phyloP scores from a whole-genome alignment of 805 yeast genomes.

The Pichia rugopelliculosa region DNA sequence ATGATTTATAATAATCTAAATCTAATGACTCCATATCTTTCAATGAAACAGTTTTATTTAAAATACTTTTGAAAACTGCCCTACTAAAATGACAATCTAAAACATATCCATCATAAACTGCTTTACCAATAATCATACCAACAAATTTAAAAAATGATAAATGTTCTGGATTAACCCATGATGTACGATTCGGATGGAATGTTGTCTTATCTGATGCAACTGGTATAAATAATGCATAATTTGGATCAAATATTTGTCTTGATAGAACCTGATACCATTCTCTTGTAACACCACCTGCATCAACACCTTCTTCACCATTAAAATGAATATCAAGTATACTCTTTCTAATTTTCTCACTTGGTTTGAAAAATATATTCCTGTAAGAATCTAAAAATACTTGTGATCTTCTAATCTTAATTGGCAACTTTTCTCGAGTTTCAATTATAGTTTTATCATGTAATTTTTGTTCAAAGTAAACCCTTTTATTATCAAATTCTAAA shows the following conservation, averaged over 20 bases:
- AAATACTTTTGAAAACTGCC: slow-evolving; percentile 83
- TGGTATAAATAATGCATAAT: slow-evolving; percentile 85
- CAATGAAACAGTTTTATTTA: slow-evolving; percentile 72
- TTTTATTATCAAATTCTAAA: slow-evolving; percentile 89
- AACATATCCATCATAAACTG: slow-evolving; percentile 77
- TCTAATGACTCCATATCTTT: slow-evolving; percentile 94
- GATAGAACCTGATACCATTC: slow-evolving; percentile 96
- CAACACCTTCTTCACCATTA: slow-evolving; percentile 92
- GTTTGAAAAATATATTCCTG: slow-evolving; percentile 70
- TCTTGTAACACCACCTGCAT: slow-evolving; percentile 96
- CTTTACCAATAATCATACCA: slow-evolving; percentile 92
- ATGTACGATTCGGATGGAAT: slow-evolving; percentile 89
- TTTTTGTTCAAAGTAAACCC: slow-evolving; percentile 72
- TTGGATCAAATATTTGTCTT: slow-evolving; percentile 93
- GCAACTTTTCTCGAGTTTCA: slow-evolving; percentile 38
- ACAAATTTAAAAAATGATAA: slow-evolving; percentile 87
- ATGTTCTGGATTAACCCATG: slow-evolving; percentile 91
- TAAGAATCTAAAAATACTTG: slow-evolving; percentile 90
- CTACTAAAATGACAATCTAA: slow-evolving; percentile 93
- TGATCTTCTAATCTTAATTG: slow-evolving; percentile 71
- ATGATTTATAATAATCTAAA: slow-evolving; percentile 82
- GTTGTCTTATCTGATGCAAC: slow-evolving; percentile 89
- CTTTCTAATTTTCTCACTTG: slow-evolving; percentile 62
- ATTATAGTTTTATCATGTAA: slow-evolving; percentile 44
- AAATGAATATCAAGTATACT: slow-evolving; percentile 75